Evolutionary conservation across 2,329 filamentous ascomycete genomes (phyloP), one percentile per base, ranked within the genome.

Genomic region (Paracamarosporium sp.): DNA sequence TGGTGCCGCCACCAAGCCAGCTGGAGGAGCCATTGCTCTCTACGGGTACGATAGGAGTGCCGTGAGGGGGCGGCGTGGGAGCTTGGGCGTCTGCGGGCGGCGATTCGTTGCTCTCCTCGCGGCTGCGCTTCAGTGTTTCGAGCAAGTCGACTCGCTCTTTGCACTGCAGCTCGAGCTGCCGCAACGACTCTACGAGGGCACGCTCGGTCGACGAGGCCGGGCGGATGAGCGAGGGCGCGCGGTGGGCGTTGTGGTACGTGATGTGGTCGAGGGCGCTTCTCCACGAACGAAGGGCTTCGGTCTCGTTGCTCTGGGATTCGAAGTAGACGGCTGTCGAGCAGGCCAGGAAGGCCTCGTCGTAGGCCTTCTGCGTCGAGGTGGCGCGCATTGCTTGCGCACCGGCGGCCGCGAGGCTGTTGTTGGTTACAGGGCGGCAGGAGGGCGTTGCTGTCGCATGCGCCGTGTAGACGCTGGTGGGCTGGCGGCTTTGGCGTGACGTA

Each of bases 261-360:
- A 99, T 96, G 62, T 93, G 90, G 64, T 94, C 90, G 54, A 98
- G 88, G 4, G 93, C 94, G 57, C 87, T 87, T 74, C 87, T 90
- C 95, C 95, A 99, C 72, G 92, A 93, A 70, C 92, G 86, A 76
- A 96, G 85, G 13, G 95, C 94, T 82, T 98, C 94, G 56, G 85
- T 82, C 80, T 98, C 93, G 75, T 97, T 94, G 65, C 92, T 92
- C 92, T 97, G 63, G 8, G 13, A 30, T 80, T 99, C 95, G 77
- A 97, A 97, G 80, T 97, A 97, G 52, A 97, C 91, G 36, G 94
- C 94, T 1, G 93, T 98, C 13, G 93, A 97, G 79, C 93, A 97
- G 73, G 90, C 93, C 68, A 97, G 81, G 79, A 97, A 97, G 78
- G 91, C 93, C 78, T 98, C 93, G 81, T 98, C 94, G 80, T 98